A percentile compares a stretch with the other conserved stretches of the same genome.
phyloP scores from a whole-genome alignment of 352 stramenopile genomes.

The Phytophthora uliginosa region DNA sequence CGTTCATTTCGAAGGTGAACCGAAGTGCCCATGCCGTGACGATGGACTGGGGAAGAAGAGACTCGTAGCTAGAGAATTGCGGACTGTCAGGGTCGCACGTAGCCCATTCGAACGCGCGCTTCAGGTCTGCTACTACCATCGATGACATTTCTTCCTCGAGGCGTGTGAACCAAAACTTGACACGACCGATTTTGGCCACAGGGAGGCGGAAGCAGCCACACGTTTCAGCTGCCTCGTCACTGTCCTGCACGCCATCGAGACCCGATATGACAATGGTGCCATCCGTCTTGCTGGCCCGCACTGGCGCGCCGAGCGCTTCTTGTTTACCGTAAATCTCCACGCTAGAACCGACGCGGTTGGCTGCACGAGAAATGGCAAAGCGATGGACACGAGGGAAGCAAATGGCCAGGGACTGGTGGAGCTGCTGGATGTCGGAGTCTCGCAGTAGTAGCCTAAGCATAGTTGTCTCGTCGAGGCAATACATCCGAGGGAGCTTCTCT shows the following conservation, averaged over 20 bases:
- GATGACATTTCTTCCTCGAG: constrained; percentile 68
- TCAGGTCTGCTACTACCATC: constrained; percentile 53
- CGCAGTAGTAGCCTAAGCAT: constrained; percentile 53
- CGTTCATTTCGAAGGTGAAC: constrained; percentile 54
- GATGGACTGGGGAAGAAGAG: constrained; percentile 48
- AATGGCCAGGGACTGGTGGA: constrained; percentile 35
- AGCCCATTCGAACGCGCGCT: constrained; percentile 35
- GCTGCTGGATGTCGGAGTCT: constrained; percentile 48
- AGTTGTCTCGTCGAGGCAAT: constrained; percentile 45
- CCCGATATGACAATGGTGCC: constrained; percentile 34
- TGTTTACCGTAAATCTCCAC: constrained; percentile 31
- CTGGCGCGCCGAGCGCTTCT: constrained; percentile 9
- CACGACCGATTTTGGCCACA: constrained; percentile 74
- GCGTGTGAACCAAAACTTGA: constrained; percentile 74
- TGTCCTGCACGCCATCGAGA: constrained; percentile 20
- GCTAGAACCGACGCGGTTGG: constrained; percentile 23
- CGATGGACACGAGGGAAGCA: constrained; percentile 53
- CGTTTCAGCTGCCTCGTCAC: neutral
- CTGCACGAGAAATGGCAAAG: constrained; percentile 38
- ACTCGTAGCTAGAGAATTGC: constrained; percentile 1
- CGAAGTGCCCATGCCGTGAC: constrained; percentile 19
- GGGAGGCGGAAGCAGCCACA: constrained; percentile 34
- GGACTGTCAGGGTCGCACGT: constrained; percentile 10
- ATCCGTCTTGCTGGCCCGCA: constrained; percentile 18
- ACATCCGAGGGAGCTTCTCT: constrained; percentile 51